phyloP scores from a whole-genome alignment of 177 flowering plant genomes.

The Telopea speciosissima region DNA sequence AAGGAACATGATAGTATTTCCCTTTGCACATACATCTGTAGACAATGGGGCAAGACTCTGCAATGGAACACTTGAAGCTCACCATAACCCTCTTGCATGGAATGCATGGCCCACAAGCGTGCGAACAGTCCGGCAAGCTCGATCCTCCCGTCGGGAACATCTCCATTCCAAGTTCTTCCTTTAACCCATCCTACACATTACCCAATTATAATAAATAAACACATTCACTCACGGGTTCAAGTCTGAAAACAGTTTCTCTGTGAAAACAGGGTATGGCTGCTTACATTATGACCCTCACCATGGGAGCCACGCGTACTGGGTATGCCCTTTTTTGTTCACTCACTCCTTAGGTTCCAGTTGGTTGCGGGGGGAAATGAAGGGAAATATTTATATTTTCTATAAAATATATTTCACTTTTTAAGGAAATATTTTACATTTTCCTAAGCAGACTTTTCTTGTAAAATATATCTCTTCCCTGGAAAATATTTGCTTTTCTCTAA shows the following conservation, averaged over 20 bases:
- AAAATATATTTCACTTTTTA: no score
- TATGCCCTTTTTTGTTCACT: no score
- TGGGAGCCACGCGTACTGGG: no score
- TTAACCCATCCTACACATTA: slow-evolving; percentile 19
- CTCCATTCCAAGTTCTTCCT: slow-evolving; percentile 35
- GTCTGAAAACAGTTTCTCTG: no score
- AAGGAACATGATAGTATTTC: slow-evolving; percentile 75
- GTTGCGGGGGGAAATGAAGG: no score
- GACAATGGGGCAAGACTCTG: slow-evolving; percentile 80
- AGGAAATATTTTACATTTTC: no score
- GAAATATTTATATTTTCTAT: no score
- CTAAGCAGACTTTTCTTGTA: no score
- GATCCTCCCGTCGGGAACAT: slow-evolving; percentile 71
- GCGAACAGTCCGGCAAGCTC: slow-evolving; percentile 78
- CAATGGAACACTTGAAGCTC: slow-evolving; percentile 57
- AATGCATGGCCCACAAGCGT: slow-evolving; percentile 76
- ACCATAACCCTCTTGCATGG: slow-evolving; percentile 91
- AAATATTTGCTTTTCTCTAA: no score
- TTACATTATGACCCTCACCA: no score
- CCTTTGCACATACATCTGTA: slow-evolving; percentile 85
- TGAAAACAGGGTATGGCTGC: no score
- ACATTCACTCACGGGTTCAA: background rate
- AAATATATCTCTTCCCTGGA: no score
- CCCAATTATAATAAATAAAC: background rate
- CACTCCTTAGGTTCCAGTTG: background rate